Evolutionary conservation across 1,284 basidiomycete species (phyloP).

Genomic region (Anthracocystis walkeri): DNA sequence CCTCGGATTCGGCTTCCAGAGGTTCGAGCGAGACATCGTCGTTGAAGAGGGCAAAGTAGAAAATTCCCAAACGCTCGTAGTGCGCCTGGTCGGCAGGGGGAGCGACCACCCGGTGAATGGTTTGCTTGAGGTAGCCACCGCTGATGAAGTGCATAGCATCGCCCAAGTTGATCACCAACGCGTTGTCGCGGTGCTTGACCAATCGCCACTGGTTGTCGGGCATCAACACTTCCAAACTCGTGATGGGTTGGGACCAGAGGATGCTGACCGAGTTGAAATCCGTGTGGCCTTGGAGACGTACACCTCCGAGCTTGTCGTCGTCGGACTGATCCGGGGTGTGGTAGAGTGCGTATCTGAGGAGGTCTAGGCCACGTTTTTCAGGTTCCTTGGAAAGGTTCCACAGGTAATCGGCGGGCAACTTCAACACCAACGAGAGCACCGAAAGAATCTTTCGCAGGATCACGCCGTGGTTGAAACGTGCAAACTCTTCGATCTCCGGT

Average conservation of each 20-base stretch:
- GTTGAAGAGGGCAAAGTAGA: slow-evolving; percentile 71
- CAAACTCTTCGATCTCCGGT: slow-evolving; percentile 70
- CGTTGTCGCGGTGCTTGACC: slow-evolving; percentile 69
- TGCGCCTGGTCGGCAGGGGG: slow-evolving; percentile 71
- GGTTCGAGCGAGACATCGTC: slow-evolving; percentile 68
- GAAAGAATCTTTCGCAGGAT: slow-evolving; percentile 71
- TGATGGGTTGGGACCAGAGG: slow-evolving; percentile 71
- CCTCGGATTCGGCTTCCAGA: slow-evolving; percentile 63
- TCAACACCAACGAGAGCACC: slow-evolving; percentile 70
- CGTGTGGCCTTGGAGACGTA: slow-evolving; percentile 71
- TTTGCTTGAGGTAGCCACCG: slow-evolving; percentile 68
- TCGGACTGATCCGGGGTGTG: slow-evolving; percentile 69
- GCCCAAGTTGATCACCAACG: slow-evolving; percentile 67
- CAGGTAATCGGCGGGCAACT: slow-evolving; percentile 71
- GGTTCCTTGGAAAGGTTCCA: slow-evolving; percentile 71
- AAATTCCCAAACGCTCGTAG: slow-evolving; percentile 69
- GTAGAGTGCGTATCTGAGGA: slow-evolving; percentile 71
- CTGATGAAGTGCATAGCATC: slow-evolving; percentile 67
- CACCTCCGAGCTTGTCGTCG: slow-evolving; percentile 68
- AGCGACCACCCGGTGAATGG: slow-evolving; percentile 71
- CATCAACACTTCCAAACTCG: slow-evolving; percentile 71
- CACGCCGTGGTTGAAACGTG: slow-evolving; percentile 68
- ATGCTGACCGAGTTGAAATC: slow-evolving; percentile 71
- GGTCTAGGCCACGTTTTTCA: slow-evolving; percentile 70
- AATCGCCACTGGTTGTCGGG: slow-evolving; percentile 70